Conservation (phyloP, 148 eudicot species). For the Bassia scoparia region DNA sequence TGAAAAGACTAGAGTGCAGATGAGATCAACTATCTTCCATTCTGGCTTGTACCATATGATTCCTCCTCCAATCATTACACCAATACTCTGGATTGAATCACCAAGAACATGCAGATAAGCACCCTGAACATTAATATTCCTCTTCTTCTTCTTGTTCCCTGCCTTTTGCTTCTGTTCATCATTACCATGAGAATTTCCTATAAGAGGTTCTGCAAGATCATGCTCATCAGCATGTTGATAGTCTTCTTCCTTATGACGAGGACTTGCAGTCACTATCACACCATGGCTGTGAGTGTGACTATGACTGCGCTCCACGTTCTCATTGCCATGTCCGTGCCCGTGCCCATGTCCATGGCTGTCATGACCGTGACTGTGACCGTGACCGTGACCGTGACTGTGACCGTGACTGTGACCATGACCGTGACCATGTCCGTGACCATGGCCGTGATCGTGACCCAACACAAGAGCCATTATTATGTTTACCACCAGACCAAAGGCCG, state of each 20-base stretch:
- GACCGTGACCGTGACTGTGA: constrained; percentile 39
- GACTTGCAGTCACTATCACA: constrained; percentile 35
- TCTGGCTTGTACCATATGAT: constrained; percentile 85
- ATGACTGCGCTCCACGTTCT: constrained; percentile 14
- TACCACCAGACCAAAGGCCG: constrained; percentile 76
- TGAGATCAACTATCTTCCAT: constrained; percentile 86
- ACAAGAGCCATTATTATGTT: constrained; percentile 74
- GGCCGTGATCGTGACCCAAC: constrained; percentile 75
- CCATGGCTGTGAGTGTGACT: constrained; percentile 45
- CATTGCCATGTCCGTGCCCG: constrained; percentile 23
- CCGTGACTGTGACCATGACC: constrained; percentile 19
- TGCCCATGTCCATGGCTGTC: constrained; percentile 16
- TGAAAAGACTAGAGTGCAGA: constrained; percentile 84
- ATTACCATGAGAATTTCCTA: constrained; percentile 23
- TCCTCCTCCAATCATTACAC: constrained; percentile 96
- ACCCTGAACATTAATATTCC: constrained; percentile 76
- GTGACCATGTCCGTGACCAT: constrained; percentile 46
- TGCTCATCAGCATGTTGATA: constrained; percentile 40
- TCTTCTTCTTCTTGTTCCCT: constrained; percentile 43
- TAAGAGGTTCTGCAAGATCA: constrained; percentile 45
- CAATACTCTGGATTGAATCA: constrained; percentile 87
- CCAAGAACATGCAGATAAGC: constrained; percentile 96
- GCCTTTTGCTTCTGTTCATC: constrained; percentile 15
- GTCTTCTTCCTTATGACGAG: constrained; percentile 32
- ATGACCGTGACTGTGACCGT: constrained; percentile 31